Evolutionary conservation across 1,284 basidiomycete species (phyloP), one percentile per base, ranked within the genome.

Genomic region (Heterobasidion annosum): DNA sequence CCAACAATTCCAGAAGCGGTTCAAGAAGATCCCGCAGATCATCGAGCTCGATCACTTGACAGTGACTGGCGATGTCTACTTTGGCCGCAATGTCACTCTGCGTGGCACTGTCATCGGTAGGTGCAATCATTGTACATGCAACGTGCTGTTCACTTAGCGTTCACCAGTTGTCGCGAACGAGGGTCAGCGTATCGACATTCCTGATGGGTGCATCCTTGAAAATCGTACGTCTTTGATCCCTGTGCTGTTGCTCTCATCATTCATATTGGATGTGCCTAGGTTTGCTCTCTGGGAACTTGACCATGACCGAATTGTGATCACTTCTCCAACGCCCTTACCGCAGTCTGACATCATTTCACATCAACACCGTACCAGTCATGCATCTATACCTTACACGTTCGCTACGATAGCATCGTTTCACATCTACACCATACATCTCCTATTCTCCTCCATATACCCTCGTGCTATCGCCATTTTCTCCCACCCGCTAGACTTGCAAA

Each of bases 11-110:
- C 93, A 98, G 77, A 95, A 94, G 73, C 82, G 93, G 50, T 96
- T 96, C 87, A 97, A 95, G 83, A 91, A 88, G 71, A 96, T 98
- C 63, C 95, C 96, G 51, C 88, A 88, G 70, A 91, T 96, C 62
- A 75, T 91, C 60, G 95, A 97, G 70, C 80, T 98, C 55, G 96
- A 98, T 73, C 95, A 98, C 72, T 77, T 98, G 66, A 99, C 96
- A 4, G 93, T 99, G 51, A 91, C 91, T 56, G 95, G 95, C 35
- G 95, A 98, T 69, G 94, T 99, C 12, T 88, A 88, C 74, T 98
- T 99, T 69, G 96, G 96, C 48, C 84, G 93, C 63, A 92, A 93
- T 68, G 91, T 98, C 53, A 92, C 88, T 15, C 76, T 94, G 53
- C 83, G 89, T 48, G 92, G 92, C 13, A 93, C 91, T 33, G 91